Percentiles rank a stretch among this genome's conserved stretches.
Evolutionary conservation across 345 rosid species (phyloP).

Genomic region (Pistacia vera): DNA sequence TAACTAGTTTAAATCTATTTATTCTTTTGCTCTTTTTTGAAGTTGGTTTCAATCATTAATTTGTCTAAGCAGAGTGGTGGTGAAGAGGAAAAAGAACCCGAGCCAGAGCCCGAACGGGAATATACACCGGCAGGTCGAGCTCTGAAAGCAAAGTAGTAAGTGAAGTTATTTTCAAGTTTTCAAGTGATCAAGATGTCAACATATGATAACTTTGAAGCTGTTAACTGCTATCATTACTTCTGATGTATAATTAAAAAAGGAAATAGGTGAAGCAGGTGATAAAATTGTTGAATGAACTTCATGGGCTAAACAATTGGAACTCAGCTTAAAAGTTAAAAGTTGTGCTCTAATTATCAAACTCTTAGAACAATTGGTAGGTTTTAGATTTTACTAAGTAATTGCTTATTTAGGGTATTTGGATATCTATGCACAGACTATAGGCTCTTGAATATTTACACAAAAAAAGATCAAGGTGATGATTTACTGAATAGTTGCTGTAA

Average conservation of each 20-base stretch:
- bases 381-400: slow-evolving; percentile 14
- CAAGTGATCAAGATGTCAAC: slow-evolving; percentile 10
- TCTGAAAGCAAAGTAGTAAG: slow-evolving; percentile 92
- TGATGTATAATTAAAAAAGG: slow-evolving; percentile 10
- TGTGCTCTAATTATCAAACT: neutral
- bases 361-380: neutral
- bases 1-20: neutral
- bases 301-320: neutral
- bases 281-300: slow-evolving; percentile 3
- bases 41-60: slow-evolving; percentile 26
- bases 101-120: slow-evolving; percentile 86
- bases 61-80: slow-evolving; percentile 67
- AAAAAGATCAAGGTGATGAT: neutral
- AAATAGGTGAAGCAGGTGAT: neutral
- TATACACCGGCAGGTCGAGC: slow-evolving; percentile 95
- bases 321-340: neutral
- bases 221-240: neutral
- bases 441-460: neutral
- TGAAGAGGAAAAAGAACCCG: slow-evolving; percentile 85
- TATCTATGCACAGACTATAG: neutral
- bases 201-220: slow-evolving; percentile 7
- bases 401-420: neutral
- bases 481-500: neutral
- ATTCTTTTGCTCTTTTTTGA: slow-evolving; percentile 10
- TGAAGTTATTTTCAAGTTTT: slow-evolving; percentile 17